Evolutionary conservation across 331 rosid species (phyloP).

Genomic region (Rhamnella rubrinervis): DNA sequence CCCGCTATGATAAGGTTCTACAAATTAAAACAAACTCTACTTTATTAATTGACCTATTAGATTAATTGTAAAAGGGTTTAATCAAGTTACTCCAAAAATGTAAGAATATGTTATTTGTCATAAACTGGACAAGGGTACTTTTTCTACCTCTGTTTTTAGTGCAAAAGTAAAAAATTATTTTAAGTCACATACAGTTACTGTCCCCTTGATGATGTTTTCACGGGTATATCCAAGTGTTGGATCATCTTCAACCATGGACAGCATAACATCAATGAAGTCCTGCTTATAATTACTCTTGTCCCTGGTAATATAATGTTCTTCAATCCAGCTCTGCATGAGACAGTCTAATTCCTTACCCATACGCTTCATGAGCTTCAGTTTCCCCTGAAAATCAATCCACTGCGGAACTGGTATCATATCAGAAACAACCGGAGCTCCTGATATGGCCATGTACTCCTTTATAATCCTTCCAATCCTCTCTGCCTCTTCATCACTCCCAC

Average conservation of each 20-base stretch:
- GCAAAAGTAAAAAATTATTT: too few relatives aligned
- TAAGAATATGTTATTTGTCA: too few relatives aligned
- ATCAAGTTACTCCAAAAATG: too few relatives aligned
- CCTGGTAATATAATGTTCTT: constrained; percentile 36
- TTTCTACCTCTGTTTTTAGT: too few relatives aligned
- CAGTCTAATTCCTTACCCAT: constrained; percentile 44
- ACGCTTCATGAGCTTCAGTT: constrained; percentile 45
- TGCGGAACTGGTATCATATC: constrained; percentile 52
- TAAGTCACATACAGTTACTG: constrained; percentile 43
- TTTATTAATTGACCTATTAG: too few relatives aligned
- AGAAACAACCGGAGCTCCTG: constrained; percentile 45
- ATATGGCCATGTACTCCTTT: constrained; percentile 48
- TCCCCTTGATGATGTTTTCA: constrained; percentile 56
- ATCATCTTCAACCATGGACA: constrained; percentile 44
- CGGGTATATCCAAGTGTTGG: constrained; percentile 28
- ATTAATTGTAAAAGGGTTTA: too few relatives aligned
- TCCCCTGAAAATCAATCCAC: constrained; percentile 37
- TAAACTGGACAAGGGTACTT: too few relatives aligned
- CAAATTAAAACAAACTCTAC: background rate
- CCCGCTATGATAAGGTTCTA: constrained; percentile 49
- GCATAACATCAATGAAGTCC: constrained; percentile 60
- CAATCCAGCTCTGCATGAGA: constrained; percentile 46
- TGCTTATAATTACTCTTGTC: constrained; percentile 15
- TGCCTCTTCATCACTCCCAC: constrained; percentile 46
- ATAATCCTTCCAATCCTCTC: constrained; percentile 37